Base-by-base conservation (phyloP, 2,329 filamentous ascomycete genomes). In the Pseudocercospora eumusae region DNA sequence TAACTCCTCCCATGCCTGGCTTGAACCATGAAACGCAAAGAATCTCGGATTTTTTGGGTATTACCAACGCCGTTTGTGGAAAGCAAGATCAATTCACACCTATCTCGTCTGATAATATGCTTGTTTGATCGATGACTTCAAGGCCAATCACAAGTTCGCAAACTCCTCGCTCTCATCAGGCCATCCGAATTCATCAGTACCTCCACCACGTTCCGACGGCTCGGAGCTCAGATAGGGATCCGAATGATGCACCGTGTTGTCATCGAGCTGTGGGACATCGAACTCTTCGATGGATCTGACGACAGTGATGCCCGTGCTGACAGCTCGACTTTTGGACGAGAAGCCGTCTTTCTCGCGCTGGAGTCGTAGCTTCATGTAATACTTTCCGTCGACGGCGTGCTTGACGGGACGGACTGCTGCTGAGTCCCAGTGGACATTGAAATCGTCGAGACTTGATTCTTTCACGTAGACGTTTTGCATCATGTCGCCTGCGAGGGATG, bases 381-480 rank as follows among this genome's bases (percentile, higher is more conserved):
- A 65, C 42, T 52, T 62, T 15, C 63, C 63, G 23, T 62, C 63
- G 10, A 65, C 63, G 11, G 63, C 57, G 55, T 65, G 63, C 49
- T 65, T 65, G 20, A 65, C 63, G 18, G 63, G 63, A 10, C 63
- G 47, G 8, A 65, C 56, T 4, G 57, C 44, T 9, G 63, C 63
- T 13, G 44, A 57, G 8, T 61, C 40, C 63, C 63, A 65, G 31
- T 60, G 28, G 20, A 65, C 60, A 13, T 61, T 56, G 44, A 59
- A 63, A 13, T 52, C 56, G 7, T 44, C 20, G 15, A 61, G 36
- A 44, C 56, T 47, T 15, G 55, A 42, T 33, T 63, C 57, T 36
- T 65, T 65, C 55, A 57, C 63, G 28, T 65, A 65, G 25, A 65
- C 55, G n/a, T 59, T 59, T 36, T 63, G 57, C 60, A 65, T 63